A percentile compares a stretch with the other conserved stretches of the same genome.
phyloP scores from a whole-genome alignment of 2,329 filamentous ascomycete species.

The Paraphaeosphaeria minitans region DNA sequence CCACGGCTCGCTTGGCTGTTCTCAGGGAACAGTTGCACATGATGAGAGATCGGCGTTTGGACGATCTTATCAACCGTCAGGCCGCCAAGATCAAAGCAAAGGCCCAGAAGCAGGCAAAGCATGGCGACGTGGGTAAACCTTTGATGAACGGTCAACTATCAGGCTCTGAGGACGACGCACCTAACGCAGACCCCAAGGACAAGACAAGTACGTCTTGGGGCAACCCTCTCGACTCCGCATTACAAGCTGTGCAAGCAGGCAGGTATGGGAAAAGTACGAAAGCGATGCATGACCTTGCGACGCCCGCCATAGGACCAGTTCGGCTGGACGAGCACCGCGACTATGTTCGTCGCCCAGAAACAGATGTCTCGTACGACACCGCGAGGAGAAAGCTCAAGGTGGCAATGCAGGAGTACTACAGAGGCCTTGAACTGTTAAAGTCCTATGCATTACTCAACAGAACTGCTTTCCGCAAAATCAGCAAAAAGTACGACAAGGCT shows the following conservation, averaged over 20 bases:
- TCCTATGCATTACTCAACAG: slow-evolving; percentile 88
- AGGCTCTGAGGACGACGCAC: slow-evolving; percentile 30
- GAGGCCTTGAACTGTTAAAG: slow-evolving; percentile 88
- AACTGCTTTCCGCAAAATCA: slow-evolving; percentile 94
- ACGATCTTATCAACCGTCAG: slow-evolving; percentile 67
- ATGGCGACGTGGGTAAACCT: slow-evolving; percentile 16
- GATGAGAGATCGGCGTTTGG: slow-evolving; percentile 82
- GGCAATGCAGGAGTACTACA: slow-evolving; percentile 91
- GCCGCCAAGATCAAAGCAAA: slow-evolving; percentile 40
- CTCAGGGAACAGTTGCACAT: slow-evolving; percentile 87
- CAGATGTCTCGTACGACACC: slow-evolving; percentile 77
- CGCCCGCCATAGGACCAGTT: slow-evolving; percentile 49
- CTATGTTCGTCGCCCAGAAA: slow-evolving; percentile 48
- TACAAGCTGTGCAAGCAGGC: slow-evolving; percentile 48
- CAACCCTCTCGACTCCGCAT: slow-evolving; percentile 50
- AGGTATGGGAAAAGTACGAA: slow-evolving; percentile 62
- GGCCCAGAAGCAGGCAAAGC: slow-evolving; percentile 21
- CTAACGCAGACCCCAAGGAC: slow-evolving; percentile 18
- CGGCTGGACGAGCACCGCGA: slow-evolving; percentile 47
- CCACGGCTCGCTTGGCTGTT: slow-evolving; percentile 70
- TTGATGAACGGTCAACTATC: slow-evolving; percentile 24
- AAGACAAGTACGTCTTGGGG: slow-evolving; percentile 28
- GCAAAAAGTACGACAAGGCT: slow-evolving; percentile 98
- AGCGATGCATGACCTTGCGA: slow-evolving; percentile 45
- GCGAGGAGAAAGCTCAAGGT: slow-evolving; percentile 92